These are phyloP conservation scores for Yamadazyma jaroonii DNA, from an alignment of 1,139 yeast genomes.

Conservation along the genomic window DNA sequence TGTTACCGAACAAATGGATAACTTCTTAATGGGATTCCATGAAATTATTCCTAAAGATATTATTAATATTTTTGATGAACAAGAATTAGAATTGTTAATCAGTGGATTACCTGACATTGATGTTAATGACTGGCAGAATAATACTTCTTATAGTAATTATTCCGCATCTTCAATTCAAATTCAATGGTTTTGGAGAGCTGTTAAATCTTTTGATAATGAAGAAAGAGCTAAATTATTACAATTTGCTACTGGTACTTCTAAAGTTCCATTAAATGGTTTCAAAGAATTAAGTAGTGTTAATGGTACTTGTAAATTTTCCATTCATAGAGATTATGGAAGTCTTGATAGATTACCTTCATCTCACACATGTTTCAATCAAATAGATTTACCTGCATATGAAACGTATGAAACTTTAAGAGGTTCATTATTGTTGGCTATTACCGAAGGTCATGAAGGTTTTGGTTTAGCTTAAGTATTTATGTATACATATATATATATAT, in stretches of 20 bases:
- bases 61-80: conserved; percentile 89
- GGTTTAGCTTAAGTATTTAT: conserved; percentile 71
- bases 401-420: conserved; percentile 83
- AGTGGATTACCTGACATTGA: conserved; percentile 97
- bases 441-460: conserved; percentile 96
- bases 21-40: conserved; percentile 83
- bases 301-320: conserved; percentile 83
- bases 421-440: conserved; percentile 77
- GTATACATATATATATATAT: neutral
- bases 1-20: conserved; percentile 84
- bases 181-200: conserved; percentile 99
- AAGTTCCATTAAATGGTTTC: conserved; percentile 94
- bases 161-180: conserved; percentile 83
- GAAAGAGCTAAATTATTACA: conserved; percentile 92
- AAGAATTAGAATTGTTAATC: conserved; percentile 86
- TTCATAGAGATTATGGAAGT: conserved; percentile 86
- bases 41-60: conserved; percentile 88
- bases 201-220: conserved; percentile 88
- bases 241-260: conserved; percentile 96
- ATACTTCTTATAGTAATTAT: conserved; percentile 81
- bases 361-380: conserved; percentile 94
- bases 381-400: conserved; percentile 91
- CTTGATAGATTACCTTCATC: conserved; percentile 89
- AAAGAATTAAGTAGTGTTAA: conserved; percentile 85
- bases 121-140: conserved; percentile 91